A percentile compares a stretch with the other conserved stretches of the same genome.
These are phyloP conservation scores for Oryza meyeriana DNA, from an alignment of 176 grass and related monocot genomes.

Conservation along the genomic window DNA sequence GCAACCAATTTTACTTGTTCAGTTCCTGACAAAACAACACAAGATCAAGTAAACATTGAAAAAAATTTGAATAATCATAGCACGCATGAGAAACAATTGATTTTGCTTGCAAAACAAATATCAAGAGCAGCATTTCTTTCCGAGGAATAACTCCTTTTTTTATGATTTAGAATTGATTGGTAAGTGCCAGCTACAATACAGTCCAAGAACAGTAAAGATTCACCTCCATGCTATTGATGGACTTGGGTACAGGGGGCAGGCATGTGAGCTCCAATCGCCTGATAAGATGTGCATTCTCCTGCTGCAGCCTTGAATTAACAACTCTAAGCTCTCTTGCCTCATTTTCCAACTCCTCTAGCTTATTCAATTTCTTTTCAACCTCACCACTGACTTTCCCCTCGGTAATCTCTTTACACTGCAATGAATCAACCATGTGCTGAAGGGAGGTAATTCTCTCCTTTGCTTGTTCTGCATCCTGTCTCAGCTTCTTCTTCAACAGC, in stretches of 20 bases:
- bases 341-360: conserved; percentile 57
- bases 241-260: conserved; percentile 44
- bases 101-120: conserved; percentile 29
- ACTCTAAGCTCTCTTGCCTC: conserved; percentile 53
- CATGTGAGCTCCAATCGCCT: conserved; percentile 52
- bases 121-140: conserved; percentile 14
- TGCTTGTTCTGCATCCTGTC: conserved; percentile 46
- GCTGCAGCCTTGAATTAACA: conserved; percentile 52
- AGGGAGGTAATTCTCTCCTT: conserved; percentile 58
- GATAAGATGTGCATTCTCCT: conserved; percentile 69
- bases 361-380: conserved; percentile 46
- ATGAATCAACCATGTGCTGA: conserved; percentile 31
- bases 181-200: conserved; percentile 33
- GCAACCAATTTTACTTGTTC: conserved; percentile 34
- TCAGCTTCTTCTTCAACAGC: conserved; percentile 58
- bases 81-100: not conserved
- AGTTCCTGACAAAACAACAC: conserved; percentile 22
- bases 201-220: conserved; percentile 28
- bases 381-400: conserved; percentile 38
- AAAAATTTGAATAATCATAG: conserved; percentile 9
- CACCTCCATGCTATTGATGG: conserved; percentile 62
- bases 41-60: conserved; percentile 18
- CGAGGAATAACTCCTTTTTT: conserved; percentile 12
- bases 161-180: conserved; percentile 34
- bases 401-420: conserved; percentile 39